These are phyloP conservation scores for Penicillium rolfsii DNA, from an alignment of 2,329 filamentous ascomycete species.

Conservation along the genomic window DNA sequence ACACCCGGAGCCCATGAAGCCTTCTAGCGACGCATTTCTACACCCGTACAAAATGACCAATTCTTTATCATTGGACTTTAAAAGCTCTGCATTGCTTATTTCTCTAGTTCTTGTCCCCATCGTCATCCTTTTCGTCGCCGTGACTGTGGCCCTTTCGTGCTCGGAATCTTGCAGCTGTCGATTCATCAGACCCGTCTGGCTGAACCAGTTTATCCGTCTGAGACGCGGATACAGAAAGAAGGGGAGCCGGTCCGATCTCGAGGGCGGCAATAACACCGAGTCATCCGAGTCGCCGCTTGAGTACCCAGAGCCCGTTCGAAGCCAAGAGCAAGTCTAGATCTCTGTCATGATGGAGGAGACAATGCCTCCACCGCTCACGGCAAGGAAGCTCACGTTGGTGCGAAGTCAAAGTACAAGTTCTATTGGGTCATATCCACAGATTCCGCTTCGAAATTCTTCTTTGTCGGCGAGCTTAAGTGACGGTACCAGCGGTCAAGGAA, in stretches of 20 bases:
- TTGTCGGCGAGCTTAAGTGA: slow-evolving; percentile 18
- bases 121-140: slow-evolving; percentile 45
- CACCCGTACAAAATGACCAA: slow-evolving; percentile 34
- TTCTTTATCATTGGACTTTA: slow-evolving; percentile 35
- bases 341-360: slow-evolving; percentile 29
- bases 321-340: slow-evolving; percentile 31
- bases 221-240: slow-evolving; percentile 31
- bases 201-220: slow-evolving; percentile 32
- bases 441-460: slow-evolving; percentile 36
- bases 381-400: slow-evolving; percentile 47
- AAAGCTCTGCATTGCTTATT: slow-evolving; percentile 46
- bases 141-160: slow-evolving; percentile 45
- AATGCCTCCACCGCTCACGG: slow-evolving; percentile 54
- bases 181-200: slow-evolving; percentile 23
- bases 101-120: slow-evolving; percentile 54
- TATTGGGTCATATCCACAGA: slow-evolving; percentile 25
- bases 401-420: slow-evolving; percentile 16
- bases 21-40: slow-evolving; percentile 13
- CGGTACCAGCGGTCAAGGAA: slow-evolving; percentile 18
- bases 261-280: slow-evolving; percentile 37
- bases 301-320: slow-evolving; percentile 29
- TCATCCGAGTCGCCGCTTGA: slow-evolving; percentile 33
- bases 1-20: background rate
- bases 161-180: slow-evolving; percentile 41
- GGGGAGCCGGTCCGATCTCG: slow-evolving; percentile 37